Percentiles rank a stretch among this genome's conserved stretches.
phyloP scores from a whole-genome alignment of 1,284 basidiomycete species.

The Austroboletus rostrupii region DNA sequence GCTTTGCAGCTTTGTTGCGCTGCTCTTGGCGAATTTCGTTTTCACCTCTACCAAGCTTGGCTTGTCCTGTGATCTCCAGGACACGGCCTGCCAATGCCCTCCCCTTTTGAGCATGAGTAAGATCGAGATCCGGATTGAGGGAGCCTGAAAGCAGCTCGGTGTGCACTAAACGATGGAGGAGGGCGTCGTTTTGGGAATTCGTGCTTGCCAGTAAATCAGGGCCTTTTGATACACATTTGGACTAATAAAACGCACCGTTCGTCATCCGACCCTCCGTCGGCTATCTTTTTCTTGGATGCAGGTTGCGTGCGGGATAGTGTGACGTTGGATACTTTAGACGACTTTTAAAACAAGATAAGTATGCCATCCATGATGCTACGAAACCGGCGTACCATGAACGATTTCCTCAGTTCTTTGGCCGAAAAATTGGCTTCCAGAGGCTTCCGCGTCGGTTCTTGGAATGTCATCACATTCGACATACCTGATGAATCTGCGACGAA shows the following conservation, averaged over 20 bases:
- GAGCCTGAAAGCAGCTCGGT: conserved; percentile 73
- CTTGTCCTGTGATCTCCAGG: conserved; percentile 60
- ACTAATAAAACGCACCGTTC: conserved; percentile 19
- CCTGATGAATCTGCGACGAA: conserved; percentile 32
- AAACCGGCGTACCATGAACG: conserved; percentile 61
- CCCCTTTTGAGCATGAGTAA: conserved; percentile 60
- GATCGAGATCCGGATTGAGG: conserved; percentile 52
- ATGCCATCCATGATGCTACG: conserved; percentile 1
- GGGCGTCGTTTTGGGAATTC: conserved; percentile 69
- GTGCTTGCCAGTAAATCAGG: conserved; percentile 41
- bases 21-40: conserved; percentile 53
- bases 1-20: conserved; percentile 63
- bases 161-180: conserved; percentile 72
- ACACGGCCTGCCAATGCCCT: conserved; percentile 73
- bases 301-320: conserved; percentile 32
- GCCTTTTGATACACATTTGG: background rate
- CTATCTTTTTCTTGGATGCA: conserved; percentile 34
- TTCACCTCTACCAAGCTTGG: conserved; percentile 72
- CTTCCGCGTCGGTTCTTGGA: conserved; percentile 41
- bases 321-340: conserved; percentile 68
- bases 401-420: conserved; percentile 48
- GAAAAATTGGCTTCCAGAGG: conserved; percentile 20
- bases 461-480: conserved; percentile 50
- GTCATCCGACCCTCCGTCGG: conserved; percentile 47
- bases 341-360: conserved; percentile 40